A percentile compares a stretch with the other conserved stretches of the same genome.
Conservation (phyloP, 805 yeast species). For the Myxozyma melibiosi region DNA sequence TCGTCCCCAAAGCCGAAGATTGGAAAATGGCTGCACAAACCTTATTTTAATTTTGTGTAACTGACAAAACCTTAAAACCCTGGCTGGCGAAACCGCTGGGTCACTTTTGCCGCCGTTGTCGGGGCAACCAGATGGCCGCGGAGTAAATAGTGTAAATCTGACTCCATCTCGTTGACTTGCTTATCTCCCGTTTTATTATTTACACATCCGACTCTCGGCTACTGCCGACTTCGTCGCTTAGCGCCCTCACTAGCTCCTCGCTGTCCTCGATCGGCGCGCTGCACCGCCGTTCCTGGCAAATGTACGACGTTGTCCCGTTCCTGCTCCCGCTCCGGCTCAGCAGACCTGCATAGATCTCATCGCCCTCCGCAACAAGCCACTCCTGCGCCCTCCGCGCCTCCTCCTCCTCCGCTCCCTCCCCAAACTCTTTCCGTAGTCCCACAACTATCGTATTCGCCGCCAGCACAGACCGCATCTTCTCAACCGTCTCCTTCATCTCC, state of each 20-base stretch:
- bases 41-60: too few relatives aligned
- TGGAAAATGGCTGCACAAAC: constrained; percentile 17
- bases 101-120: background rate
- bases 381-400: constrained; percentile 1
- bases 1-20: too few relatives aligned
- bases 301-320: constrained; percentile 4
- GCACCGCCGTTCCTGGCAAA: constrained; percentile 24
- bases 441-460: constrained; percentile 20
- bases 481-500: background rate
- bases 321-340: constrained; percentile 5
- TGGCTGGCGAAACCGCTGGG: too few relatives aligned
- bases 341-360: constrained; percentile 5
- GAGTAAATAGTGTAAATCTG: background rate
- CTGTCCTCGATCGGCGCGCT: constrained; percentile 22
- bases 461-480: constrained; percentile 4
- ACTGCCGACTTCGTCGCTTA: background rate
- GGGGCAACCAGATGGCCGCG: background rate
- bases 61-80: too few relatives aligned
- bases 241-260: constrained; percentile 8
- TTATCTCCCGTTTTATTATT: background rate
- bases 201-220: background rate
- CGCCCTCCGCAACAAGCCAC: constrained; percentile 22
- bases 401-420: constrained; percentile 5
- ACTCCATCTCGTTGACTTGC: too few relatives aligned
- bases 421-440: constrained; percentile 1